Evolutionary conservation across 495 filamentous ascomycete genomes (phyloP).

Genomic region (Astrothelium macrocarpum): DNA sequence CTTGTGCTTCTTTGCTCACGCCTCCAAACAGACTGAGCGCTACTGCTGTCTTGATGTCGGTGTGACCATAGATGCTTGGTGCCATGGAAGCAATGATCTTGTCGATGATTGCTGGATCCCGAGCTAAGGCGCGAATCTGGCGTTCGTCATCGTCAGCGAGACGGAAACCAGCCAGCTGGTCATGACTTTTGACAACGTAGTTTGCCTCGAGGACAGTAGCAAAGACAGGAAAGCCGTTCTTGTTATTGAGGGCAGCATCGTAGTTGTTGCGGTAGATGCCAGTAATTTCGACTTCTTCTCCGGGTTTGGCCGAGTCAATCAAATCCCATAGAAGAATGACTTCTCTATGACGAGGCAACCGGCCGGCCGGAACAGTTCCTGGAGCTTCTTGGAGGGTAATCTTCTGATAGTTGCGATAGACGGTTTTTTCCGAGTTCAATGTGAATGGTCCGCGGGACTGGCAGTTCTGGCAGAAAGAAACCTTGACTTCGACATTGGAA

Average conservation of each 20-base stretch:
- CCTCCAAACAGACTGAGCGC: conserved; percentile 93
- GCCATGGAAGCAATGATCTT: conserved; percentile 92
- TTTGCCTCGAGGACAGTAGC: conserved; percentile 97
- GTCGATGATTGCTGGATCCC: conserved; percentile 87
- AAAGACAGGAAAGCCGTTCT: conserved; percentile 98
- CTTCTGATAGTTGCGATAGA: conserved; percentile 99
- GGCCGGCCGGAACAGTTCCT: conserved; percentile 91
- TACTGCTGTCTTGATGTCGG: conserved; percentile 94
- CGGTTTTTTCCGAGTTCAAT: conserved; percentile 92
- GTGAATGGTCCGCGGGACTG: conserved; percentile 94
- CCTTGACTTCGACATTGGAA: conserved; percentile 87
- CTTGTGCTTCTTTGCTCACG: conserved; percentile 80
- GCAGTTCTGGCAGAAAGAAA: conserved; percentile 94
- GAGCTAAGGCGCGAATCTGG: conserved; percentile 72
- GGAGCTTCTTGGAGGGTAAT: conserved; percentile 96
- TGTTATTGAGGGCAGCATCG: conserved; percentile 94
- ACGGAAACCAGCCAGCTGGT: conserved; percentile 94
- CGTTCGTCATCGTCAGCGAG: conserved; percentile 94
- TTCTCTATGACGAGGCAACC: conserved; percentile 88
- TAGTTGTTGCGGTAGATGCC: conserved; percentile 99
- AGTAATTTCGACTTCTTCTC: conserved; percentile 94
- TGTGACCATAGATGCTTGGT: conserved; percentile 94
- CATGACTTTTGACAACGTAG: conserved; percentile 91
- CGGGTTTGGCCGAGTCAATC: conserved; percentile 93
- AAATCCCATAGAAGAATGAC: conserved; percentile 95